Evolutionary conservation across 495 filamentous ascomycete species (phyloP).

Genomic region (Pseudoneurospora amorphoporcata): DNA sequence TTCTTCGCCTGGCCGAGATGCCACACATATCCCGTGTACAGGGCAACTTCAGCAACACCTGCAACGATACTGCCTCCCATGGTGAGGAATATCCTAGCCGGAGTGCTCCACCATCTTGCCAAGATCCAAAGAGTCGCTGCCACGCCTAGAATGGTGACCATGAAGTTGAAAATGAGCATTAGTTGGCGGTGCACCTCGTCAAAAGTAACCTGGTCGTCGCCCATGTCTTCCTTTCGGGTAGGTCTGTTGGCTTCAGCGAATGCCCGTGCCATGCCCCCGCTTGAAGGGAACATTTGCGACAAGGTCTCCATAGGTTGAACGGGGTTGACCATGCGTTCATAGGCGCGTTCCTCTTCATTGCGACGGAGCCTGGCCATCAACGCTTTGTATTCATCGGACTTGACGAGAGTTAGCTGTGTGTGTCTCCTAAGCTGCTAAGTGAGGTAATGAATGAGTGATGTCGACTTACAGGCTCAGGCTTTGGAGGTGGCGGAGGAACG

Average conservation of each 20-base stretch:
- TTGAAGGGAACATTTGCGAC: slow-evolving; percentile 44
- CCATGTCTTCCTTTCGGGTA: slow-evolving; percentile 26
- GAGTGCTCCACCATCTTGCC: slow-evolving; percentile 58
- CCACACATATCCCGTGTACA: slow-evolving; percentile 79
- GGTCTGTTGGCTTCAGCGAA: slow-evolving; percentile 40
- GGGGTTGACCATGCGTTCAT: slow-evolving; percentile 64
- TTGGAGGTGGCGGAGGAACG: slow-evolving; percentile 63
- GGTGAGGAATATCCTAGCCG: slow-evolving; percentile 56
- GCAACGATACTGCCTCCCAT: slow-evolving; percentile 60
- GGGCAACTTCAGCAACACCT: slow-evolving; percentile 74
- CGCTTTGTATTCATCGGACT: slow-evolving; percentile 82
- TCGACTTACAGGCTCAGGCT: slow-evolving; percentile 60
- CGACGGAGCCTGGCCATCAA: slow-evolving; percentile 76
- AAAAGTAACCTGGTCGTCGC: slow-evolving; percentile 49
- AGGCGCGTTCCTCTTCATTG: slow-evolving; percentile 67
- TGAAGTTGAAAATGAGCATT: slow-evolving; percentile 61
- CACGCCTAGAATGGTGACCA: slow-evolving; percentile 62
- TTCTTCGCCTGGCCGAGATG: slow-evolving; percentile 63
- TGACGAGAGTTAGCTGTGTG: slow-evolving; percentile 11
- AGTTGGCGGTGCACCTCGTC: slow-evolving; percentile 67
- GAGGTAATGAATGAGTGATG: background rate
- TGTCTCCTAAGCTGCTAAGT: background rate
- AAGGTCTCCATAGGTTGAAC: slow-evolving; percentile 45
- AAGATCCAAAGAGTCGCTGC: slow-evolving; percentile 63
- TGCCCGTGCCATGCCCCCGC: slow-evolving; percentile 33